Conservation (phyloP, 2,329 filamentous ascomycete genomes). For the Fusarium citri region DNA sequence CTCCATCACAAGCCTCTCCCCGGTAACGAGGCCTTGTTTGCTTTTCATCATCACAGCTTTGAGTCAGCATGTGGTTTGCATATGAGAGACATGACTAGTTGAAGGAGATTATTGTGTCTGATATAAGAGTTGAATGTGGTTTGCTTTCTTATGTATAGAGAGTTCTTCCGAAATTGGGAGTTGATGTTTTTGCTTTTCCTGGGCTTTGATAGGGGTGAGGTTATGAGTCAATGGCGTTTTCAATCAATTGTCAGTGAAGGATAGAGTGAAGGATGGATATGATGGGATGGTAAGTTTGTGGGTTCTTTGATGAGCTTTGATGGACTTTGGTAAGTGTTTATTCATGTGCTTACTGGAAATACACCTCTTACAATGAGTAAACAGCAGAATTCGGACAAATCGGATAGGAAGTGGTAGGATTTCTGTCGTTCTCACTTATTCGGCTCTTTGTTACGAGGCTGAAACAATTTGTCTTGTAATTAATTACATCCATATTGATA, state of each 20-base stretch:
- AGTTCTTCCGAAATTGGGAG: neutral
- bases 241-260: neutral
- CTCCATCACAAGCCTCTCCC: neutral
- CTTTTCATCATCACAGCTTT: neutral
- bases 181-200: neutral
- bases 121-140: neutral
- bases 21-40: neutral
- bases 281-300: neutral
- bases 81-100: neutral
- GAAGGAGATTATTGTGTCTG: neutral
- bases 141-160: neutral
- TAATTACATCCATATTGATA: no score
- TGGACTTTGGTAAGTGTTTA: neutral
- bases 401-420: no score
- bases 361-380: no score
- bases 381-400: no score
- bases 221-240: neutral
- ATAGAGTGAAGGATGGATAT: neutral
- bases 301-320: no score
- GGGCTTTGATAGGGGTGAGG: neutral
- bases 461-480: no score
- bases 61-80: neutral
- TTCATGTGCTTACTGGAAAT: neutral
- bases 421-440: no score
- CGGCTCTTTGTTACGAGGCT: no score